Percentiles rank a stretch among this genome's conserved stretches.
Evolutionary conservation across 495 filamentous ascomycete species (phyloP).

Genomic region (Bacidia rubella): DNA sequence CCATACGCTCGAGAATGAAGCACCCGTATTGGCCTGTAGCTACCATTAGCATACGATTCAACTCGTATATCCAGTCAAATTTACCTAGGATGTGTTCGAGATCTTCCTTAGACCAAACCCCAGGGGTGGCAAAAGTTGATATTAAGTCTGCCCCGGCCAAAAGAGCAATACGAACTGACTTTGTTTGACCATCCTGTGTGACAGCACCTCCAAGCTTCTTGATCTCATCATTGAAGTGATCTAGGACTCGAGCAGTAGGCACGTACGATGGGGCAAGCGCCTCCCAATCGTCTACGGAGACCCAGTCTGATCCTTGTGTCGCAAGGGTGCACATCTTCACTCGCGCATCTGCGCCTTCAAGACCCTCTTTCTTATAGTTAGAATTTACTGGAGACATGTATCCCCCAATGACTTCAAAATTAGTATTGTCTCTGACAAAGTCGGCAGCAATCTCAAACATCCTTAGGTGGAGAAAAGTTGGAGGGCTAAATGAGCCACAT

Average conservation of each 20-base stretch:
- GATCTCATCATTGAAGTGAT: slow-evolving; percentile 15
- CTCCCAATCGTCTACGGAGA: slow-evolving; percentile 7
- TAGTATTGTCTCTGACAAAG: slow-evolving; percentile 10
- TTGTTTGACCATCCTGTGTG: slow-evolving; percentile 10
- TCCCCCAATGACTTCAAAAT: slow-evolving; percentile 15
- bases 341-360: slow-evolving; percentile 48
- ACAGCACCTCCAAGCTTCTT: slow-evolving; percentile 30
- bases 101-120: slow-evolving; percentile 14
- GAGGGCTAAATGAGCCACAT: slow-evolving; percentile 81
- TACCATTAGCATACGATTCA: background rate
- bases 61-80: background rate
- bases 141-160: slow-evolving; percentile 13
- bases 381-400: slow-evolving; percentile 14
- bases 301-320: slow-evolving; percentile 22
- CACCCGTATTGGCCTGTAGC: slow-evolving; percentile 18
- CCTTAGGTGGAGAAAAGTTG: slow-evolving; percentile 60
- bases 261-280: slow-evolving; percentile 7
- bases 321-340: slow-evolving; percentile 66
- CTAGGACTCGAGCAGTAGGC: slow-evolving; percentile 9
- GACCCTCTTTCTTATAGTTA: slow-evolving; percentile 31
- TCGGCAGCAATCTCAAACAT: slow-evolving; percentile 41
- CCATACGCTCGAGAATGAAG: slow-evolving; percentile 13
- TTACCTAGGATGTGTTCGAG: slow-evolving; percentile 14
- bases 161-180: slow-evolving; percentile 9
- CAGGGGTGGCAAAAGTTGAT: slow-evolving; percentile 1